Conservation (phyloP, 805 yeast species). For the Pichia deserticola region DNA sequence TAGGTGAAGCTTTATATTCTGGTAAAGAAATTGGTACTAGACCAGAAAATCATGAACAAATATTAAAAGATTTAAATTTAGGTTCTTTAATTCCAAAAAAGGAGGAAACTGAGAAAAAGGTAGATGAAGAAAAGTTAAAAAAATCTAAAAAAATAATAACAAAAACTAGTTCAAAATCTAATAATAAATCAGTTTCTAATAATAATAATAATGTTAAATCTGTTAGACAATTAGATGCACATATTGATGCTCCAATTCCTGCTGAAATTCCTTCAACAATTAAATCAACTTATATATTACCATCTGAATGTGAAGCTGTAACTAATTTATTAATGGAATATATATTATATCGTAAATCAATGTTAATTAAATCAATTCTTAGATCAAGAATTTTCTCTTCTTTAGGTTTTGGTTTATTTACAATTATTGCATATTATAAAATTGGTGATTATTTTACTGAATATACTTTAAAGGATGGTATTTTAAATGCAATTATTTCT, state of each 20-base stretch:
- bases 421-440: constrained; percentile 14
- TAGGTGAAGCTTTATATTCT: constrained; percentile 8
- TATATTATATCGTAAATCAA: constrained; percentile 39
- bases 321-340: constrained; percentile 59
- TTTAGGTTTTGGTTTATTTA: constrained; percentile 18
- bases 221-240: constrained; percentile 6
- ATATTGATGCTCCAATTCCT: constrained; percentile 38
- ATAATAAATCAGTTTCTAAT: neutral
- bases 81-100: constrained; percentile 2
- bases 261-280: constrained; percentile 45
- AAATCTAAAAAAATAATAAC: neutral
- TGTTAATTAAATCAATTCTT: constrained; percentile 37
- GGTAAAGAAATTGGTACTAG: constrained; percentile 10
- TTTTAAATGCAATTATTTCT: constrained; percentile 8
- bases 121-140: neutral
- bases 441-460: constrained; percentile 18
- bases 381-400: constrained; percentile 38
- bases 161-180: neutral
- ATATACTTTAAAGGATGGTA: constrained; percentile 17
- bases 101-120: neutral
- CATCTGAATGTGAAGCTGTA: constrained; percentile 53
- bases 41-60: constrained; percentile 8
- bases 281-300: constrained; percentile 40
- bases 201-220: constrained; percentile 3
- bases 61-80: constrained; percentile 6